Evolutionary conservation across 192 early-diverging fungal genomes (phyloP).

Genomic region (Entophlyctis helioformis): DNA sequence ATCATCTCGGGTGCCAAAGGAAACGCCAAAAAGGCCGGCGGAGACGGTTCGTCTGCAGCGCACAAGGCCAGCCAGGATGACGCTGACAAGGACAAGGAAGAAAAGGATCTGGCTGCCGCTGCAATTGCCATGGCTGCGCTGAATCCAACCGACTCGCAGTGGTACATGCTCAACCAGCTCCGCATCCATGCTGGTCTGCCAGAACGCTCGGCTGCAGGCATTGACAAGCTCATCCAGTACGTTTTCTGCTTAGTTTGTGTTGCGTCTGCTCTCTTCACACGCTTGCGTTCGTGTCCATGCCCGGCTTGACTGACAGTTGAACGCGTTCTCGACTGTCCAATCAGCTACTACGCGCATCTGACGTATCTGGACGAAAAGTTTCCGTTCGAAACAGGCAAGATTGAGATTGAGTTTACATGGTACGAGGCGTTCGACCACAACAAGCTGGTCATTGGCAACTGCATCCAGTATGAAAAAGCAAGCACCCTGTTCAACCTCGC

Average conservation of each 20-base stretch:
- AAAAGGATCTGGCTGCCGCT: no score
- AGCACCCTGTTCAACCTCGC: slow-evolving; percentile 37
- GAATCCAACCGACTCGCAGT: slow-evolving; percentile 30
- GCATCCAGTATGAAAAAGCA: slow-evolving; percentile 52
- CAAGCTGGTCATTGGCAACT: slow-evolving; percentile 22
- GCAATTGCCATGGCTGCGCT: slow-evolving; percentile 13
- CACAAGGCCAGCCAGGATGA: no score
- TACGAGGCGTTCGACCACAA: slow-evolving; percentile 28
- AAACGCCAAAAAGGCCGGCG: no score
- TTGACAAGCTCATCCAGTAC: slow-evolving; percentile 37
- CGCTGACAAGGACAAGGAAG: no score
- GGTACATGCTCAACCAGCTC: slow-evolving; percentile 38
- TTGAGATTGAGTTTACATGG: slow-evolving; percentile 37
- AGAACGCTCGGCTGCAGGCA: slow-evolving; percentile 30
- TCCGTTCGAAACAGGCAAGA: slow-evolving; percentile 30
- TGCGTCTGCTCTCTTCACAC: not conserved
- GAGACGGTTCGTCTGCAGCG: no score
- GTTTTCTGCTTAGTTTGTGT: slow-evolving; percentile 1
- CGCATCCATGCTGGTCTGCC: slow-evolving; percentile 41
- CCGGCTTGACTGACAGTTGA: not conserved
- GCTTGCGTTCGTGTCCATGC: no score
- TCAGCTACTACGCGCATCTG: slow-evolving; percentile 44
- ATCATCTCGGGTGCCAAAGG: no score
- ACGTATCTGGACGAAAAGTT: slow-evolving; percentile 35
- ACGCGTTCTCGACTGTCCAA: slow-evolving; percentile 4